Conservation (phyloP, 257 asterid species). For the Paraleonurus japonicus region DNA sequence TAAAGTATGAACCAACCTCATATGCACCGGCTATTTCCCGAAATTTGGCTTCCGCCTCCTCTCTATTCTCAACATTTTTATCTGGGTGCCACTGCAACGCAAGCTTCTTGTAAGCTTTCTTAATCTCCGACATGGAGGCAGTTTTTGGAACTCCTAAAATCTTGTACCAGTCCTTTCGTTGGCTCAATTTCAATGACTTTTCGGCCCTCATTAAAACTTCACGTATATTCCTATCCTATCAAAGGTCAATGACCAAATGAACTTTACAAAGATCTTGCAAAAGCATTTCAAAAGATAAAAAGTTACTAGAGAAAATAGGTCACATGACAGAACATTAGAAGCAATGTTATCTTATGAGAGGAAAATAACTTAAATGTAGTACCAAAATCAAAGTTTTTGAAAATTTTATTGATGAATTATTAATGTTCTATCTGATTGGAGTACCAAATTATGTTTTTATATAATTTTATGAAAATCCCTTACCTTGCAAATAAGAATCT, state of each 20-base stretch:
- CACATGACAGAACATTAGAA: neutral
- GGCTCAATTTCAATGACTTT: conserved; percentile 76
- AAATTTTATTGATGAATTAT: neutral
- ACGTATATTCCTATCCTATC: conserved; percentile 48
- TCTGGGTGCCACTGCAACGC: conserved; percentile 99
- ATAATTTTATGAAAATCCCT: neutral
- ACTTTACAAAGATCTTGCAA: neutral
- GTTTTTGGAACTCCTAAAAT: conserved; percentile 74
- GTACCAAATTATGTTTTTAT: neutral
- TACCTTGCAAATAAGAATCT: neutral
- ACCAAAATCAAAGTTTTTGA: neutral
- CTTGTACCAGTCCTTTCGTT: conserved; percentile 97
- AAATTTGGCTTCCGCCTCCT: conserved; percentile 87
- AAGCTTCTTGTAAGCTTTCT: conserved; percentile 91
- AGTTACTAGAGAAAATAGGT: neutral
- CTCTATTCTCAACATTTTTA: conserved; percentile 85
- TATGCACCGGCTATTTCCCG: conserved; percentile 94
- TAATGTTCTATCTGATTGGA: neutral
- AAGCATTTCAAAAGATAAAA: neutral
- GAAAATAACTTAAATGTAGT: neutral
- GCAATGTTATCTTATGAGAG: neutral
- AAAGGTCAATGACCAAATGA: conserved; percentile 15
- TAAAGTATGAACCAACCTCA: conserved; percentile 52
- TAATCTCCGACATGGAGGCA: conserved; percentile 70
- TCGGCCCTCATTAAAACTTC: conserved; percentile 80